Evolutionary conservation across 1,284 basidiomycete genomes (phyloP).

Genomic region (Rhodofomes roseus): DNA sequence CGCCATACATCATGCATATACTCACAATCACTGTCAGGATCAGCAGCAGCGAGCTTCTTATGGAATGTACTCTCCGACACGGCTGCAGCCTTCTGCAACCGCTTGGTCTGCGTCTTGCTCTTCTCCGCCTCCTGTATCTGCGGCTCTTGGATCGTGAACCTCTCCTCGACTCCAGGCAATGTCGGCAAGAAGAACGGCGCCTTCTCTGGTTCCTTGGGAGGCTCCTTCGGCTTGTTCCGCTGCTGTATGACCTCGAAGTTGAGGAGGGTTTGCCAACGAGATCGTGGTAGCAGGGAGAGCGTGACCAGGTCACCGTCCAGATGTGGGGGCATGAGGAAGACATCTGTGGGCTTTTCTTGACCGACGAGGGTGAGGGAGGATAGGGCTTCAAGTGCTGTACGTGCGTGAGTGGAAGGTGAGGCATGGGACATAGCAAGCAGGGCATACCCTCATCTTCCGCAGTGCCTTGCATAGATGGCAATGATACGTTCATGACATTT

Average conservation of each 20-base stretch:
- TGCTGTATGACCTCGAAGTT: constrained; percentile 96
- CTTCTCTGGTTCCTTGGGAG: constrained; percentile 91
- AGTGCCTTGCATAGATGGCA: constrained; percentile 83
- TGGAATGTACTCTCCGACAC: constrained; percentile 74
- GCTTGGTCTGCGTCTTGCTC: constrained; percentile 45
- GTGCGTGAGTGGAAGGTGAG: constrained; percentile 7
- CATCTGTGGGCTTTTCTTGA: constrained; percentile 57
- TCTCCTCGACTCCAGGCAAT: constrained; percentile 76
- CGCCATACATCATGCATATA: constrained; percentile 10
- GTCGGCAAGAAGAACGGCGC: constrained; percentile 98
- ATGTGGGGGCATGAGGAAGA: constrained; percentile 83
- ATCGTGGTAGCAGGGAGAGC: constrained; percentile 86
- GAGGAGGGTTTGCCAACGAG: constrained; percentile 94
- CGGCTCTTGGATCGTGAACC: constrained; percentile 60
- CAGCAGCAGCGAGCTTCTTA: constrained; percentile 58
- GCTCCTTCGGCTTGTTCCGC: constrained; percentile 95
- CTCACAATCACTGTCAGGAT: constrained; percentile 68
- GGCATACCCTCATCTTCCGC: constrained; percentile 65
- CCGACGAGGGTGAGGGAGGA: constrained; percentile 39
- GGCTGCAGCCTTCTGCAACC: constrained; percentile 52
- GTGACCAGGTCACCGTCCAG: constrained; percentile 87
- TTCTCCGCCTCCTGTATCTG: constrained; percentile 35
- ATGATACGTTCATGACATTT: constrained; percentile 61
- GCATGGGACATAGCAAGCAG: neutral
- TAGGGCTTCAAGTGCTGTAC: constrained; percentile 63